Base-by-base conservation (phyloP, 225 moss, liverwort and hornwort species). In the Rhytidiadelphus loreus region DNA sequence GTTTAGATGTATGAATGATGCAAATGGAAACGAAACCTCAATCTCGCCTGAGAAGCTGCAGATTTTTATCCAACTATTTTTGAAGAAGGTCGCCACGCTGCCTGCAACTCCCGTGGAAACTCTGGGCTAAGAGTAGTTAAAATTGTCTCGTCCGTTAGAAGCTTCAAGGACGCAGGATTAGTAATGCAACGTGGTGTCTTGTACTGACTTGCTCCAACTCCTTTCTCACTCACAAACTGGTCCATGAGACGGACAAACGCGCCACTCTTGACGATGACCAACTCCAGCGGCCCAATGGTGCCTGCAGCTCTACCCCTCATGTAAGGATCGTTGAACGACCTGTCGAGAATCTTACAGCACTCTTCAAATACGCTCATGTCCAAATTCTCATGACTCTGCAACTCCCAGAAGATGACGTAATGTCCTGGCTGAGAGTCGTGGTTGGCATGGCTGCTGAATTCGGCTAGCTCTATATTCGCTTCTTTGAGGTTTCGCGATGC, bases 331-430 rank as follows among this genome's bases (percentile, higher is more conserved):
- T 87, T 91, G 88, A 92, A 91, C 16, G 90, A 94, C 60, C 74
- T 88, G 72, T 94, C 92, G 24, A 92, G 86, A 52, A 53, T 23
- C 37, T 69, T 73, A n/a, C 91, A 90, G 69, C 94, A 89, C 25
- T 87, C 84, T 43, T 87, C 71, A 22, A 94, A 9, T 13, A 88
- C 46, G n/a, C 46, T 58, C 76, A 2, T 41, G 30, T 84, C 64
- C 19, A 85, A 56, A 28, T 44, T 32, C 25, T 82, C 62, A n/a
- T 39, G 57, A 32, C 77, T 79, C 25, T 44, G 83, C 85, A 96
- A 88, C 91, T 95, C 96, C 93, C 88, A 86, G 88, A 93, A 96
- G 82, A 96, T 89, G 6, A 94, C 92, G 44, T 95, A 94, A 72
- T 95, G 93, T 48, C 94, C 94, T 15, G 96, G 94, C 69, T 68